These are phyloP conservation scores for Pythium biforme DNA, from an alignment of 352 stramenopile species.

Conservation along the genomic window DNA sequence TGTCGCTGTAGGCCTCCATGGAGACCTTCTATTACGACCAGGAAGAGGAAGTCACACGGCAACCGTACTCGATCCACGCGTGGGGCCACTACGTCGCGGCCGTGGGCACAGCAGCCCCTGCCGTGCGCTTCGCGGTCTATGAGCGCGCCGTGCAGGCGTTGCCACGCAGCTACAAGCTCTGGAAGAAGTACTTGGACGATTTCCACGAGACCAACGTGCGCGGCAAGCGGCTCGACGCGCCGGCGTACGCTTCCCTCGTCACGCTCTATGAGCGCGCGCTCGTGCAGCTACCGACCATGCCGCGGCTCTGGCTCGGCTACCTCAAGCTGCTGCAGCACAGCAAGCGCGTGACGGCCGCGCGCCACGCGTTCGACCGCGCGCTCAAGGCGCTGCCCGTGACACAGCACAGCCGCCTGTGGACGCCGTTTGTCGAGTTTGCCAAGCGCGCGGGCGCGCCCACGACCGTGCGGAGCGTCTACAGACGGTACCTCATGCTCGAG, in stretches of 20 bases:
- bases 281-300: constrained; percentile 94
- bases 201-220: constrained; percentile 60
- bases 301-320: constrained; percentile 95
- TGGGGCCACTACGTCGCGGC: constrained; percentile 75
- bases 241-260: constrained; percentile 38
- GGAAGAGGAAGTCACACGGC: constrained; percentile 82
- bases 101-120: constrained; percentile 6
- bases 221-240: constrained; percentile 60
- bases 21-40: constrained; percentile 40
- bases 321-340: constrained; percentile 72
- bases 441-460: constrained; percentile 68
- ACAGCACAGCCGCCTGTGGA: constrained; percentile 97
- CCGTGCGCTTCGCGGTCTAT: constrained; percentile 62
- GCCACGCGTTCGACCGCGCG: constrained; percentile 93
- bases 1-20: not conserved
- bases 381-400: constrained; percentile 96
- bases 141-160: constrained; percentile 85
- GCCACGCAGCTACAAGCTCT: constrained; percentile 95
- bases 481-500: constrained; percentile 85
- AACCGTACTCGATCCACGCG: constrained; percentile 83
- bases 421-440: constrained; percentile 90
- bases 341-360: constrained; percentile 71
- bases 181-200: constrained; percentile 87
- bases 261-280: constrained; percentile 89
- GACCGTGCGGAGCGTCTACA: constrained; percentile 86